Conservation (phyloP, 148 eudicot species). For the Chenopodium quinoa region DNA sequence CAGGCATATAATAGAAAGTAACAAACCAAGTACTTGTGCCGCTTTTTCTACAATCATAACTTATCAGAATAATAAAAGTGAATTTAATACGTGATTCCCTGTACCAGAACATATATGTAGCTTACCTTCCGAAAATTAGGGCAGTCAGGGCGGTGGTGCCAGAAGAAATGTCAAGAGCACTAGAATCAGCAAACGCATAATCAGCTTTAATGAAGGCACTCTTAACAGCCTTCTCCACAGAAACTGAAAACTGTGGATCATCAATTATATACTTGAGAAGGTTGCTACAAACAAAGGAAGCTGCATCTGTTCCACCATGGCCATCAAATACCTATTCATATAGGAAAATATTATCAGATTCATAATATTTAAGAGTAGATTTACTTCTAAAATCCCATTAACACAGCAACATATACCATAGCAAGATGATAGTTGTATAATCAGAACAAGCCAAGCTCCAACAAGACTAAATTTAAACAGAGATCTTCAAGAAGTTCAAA, state of each 20-base stretch:
- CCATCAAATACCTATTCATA: constrained; percentile 83
- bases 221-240: constrained; percentile 55
- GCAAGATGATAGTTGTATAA: background rate
- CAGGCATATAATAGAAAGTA: background rate
- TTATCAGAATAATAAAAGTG: background rate
- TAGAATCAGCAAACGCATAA: constrained; percentile 69
- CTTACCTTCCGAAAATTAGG: constrained; percentile 70
- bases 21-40: background rate
- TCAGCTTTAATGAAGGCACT: constrained; percentile 81
- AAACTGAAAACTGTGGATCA: constrained; percentile 60
- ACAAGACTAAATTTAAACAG: background rate
- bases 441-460: background rate
- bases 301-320: constrained; percentile 90
- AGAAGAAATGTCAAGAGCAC: constrained; percentile 67
- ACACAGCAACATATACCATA: background rate
- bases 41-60: background rate
- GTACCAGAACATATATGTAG: background rate
- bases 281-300: constrained; percentile 61
- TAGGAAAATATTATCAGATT: background rate
- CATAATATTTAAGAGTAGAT: background rate
- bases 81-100: background rate
- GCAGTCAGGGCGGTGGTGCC: constrained; percentile 86
- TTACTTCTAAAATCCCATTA: background rate
- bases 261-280: constrained; percentile 67
- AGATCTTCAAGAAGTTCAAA: background rate